Evolutionary conservation across 495 filamentous ascomycete species (phyloP).

Genomic region (Penicillium verhagenii): DNA sequence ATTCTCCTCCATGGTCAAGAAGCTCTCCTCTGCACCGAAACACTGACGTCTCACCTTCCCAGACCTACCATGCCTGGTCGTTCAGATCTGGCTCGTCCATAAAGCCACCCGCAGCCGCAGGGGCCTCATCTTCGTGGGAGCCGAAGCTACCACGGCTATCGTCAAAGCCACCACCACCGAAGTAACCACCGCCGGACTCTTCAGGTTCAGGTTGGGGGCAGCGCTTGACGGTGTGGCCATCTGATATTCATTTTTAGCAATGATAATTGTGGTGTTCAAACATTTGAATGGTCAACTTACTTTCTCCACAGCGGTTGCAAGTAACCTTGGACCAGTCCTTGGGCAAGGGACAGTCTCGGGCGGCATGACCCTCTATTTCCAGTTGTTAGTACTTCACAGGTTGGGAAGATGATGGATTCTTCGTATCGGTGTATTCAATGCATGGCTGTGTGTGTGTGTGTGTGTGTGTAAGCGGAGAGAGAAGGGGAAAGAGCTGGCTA

Average conservation of each 20-base stretch:
- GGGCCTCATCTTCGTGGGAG: background rate
- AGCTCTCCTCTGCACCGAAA: background rate
- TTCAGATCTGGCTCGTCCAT: background rate
- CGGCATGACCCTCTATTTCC: constrained; percentile 59
- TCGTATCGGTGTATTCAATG: too few relatives aligned
- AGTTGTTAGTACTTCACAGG: background rate
- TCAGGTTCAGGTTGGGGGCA: constrained; percentile 51
- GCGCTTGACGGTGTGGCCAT: constrained; percentile 65
- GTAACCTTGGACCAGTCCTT: constrained; percentile 72
- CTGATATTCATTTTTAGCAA: constrained; percentile 31
- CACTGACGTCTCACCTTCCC: too few relatives aligned
- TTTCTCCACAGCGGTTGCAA: constrained; percentile 73
- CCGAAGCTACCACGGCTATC: too few relatives aligned
- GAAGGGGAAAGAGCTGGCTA: background rate
- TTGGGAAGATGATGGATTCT: too few relatives aligned
- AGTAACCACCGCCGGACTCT: constrained; percentile 5
- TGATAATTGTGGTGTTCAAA: background rate
- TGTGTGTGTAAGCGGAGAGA: too few relatives aligned
- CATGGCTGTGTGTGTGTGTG: too few relatives aligned
- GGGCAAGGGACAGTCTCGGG: constrained; percentile 73
- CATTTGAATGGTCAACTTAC: constrained; percentile 34
- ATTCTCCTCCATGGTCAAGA: background rate
- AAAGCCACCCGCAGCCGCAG: background rate
- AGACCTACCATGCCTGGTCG: background rate
- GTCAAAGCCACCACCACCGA: background rate